Evolutionary conservation across 768 basidiomycete genomes (phyloP).

Genomic region (Paxillus rubicundulus): DNA sequence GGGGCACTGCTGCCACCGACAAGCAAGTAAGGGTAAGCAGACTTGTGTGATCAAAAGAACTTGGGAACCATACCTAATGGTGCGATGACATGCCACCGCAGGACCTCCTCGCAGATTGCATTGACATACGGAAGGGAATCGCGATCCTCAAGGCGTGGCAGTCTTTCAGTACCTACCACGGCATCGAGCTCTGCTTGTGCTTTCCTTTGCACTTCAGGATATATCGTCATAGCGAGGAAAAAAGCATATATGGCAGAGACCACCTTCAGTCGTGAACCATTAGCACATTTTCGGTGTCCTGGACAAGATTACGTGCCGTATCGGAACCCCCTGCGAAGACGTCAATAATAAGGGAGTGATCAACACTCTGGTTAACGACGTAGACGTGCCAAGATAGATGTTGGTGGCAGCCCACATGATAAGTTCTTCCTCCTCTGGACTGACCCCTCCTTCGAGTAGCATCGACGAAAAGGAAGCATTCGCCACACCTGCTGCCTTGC

Average conservation of each 20-base stretch:
- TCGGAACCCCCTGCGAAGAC: constrained; percentile 40
- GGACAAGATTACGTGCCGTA: constrained; percentile 37
- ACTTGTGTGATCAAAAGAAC: constrained; percentile 17
- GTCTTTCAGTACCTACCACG: constrained; percentile 18
- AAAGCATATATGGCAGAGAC: constrained; percentile 20
- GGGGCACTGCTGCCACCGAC: constrained; percentile 9
- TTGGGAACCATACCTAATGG: constrained; percentile 19
- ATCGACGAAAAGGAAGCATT: constrained; percentile 18
- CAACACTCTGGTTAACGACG: too few species aligned
- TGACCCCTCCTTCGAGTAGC: constrained; percentile 10
- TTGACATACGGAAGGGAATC: constrained; percentile 26
- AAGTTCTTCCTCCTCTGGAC: constrained; percentile 15
- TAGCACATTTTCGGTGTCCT: constrained; percentile 31
- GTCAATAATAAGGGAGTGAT: not conserved
- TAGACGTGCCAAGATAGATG: constrained; percentile 11
- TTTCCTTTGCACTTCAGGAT: constrained; percentile 22
- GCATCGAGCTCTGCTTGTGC: constrained; percentile 25
- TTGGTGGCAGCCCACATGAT: constrained; percentile 18
- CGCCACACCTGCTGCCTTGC: constrained; percentile 17
- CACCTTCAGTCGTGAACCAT: constrained; percentile 1
- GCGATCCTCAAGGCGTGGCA: constrained; percentile 21
- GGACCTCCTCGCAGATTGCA: constrained; percentile 24
- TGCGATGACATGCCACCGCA: constrained; percentile 20
- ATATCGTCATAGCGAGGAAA: constrained; percentile 26
- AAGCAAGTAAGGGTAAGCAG: not conserved